Evolutionary conservation across 345 rosid species (phyloP).

Genomic region (Hibiscus syriacus): DNA sequence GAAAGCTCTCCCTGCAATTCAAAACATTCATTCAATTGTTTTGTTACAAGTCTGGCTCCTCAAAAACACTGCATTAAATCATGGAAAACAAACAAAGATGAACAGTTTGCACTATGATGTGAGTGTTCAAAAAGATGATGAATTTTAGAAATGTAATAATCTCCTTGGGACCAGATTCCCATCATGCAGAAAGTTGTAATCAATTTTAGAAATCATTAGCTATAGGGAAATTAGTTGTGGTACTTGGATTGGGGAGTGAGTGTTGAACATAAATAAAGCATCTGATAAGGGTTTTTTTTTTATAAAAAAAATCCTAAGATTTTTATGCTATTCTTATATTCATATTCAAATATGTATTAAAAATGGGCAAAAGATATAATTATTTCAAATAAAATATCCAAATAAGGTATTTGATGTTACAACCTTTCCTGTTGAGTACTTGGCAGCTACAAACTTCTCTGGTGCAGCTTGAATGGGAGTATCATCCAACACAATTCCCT

Average conservation of each 20-base stretch:
- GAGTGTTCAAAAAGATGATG: not conserved
- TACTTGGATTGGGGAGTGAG: not conserved
- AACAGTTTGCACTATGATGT: slow-evolving; percentile 17
- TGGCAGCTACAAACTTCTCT: slow-evolving; percentile 87
- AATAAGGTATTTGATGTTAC: slow-evolving; percentile 7
- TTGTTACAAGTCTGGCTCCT: slow-evolving; percentile 39
- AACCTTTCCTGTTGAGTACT: slow-evolving; percentile 87
- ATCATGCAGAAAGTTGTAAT: slow-evolving; percentile 9
- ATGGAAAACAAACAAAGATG: slow-evolving; percentile 26
- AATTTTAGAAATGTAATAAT: not conserved
- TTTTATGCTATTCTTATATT: not conserved
- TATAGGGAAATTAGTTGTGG: not conserved
- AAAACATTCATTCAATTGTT: slow-evolving; percentile 38
- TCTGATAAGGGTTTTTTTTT: no score
- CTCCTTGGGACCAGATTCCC: slow-evolving; percentile 1
- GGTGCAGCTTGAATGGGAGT: slow-evolving; percentile 30
- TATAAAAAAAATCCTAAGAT: no score
- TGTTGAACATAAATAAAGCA: not conserved
- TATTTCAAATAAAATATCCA: not conserved
- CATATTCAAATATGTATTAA: not conserved
- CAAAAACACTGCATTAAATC: slow-evolving; percentile 52
- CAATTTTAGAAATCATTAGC: not conserved
- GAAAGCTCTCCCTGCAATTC: slow-evolving; percentile 79
- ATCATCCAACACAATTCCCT: slow-evolving; percentile 69
- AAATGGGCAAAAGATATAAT: no score